Conservation (phyloP, 345 rosid species). For the Eucalyptus rudis region DNA sequence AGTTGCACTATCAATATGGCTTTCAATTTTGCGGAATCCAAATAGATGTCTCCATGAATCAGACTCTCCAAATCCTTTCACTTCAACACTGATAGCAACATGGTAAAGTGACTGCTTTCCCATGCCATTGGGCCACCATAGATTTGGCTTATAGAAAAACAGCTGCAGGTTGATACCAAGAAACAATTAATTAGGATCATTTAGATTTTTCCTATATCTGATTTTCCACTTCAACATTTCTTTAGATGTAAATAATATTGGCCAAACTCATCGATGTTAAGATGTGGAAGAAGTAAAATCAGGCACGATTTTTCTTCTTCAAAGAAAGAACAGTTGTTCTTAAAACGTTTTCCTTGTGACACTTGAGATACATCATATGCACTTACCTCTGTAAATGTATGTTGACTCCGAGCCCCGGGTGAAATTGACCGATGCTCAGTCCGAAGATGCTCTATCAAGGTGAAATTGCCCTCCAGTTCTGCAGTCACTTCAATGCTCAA, state of each 20-base stretch:
- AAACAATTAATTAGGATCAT: background rate
- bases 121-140: conserved; percentile 99
- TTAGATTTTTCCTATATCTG: background rate
- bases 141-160: conserved; percentile 83
- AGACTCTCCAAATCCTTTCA: conserved; percentile 71
- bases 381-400: conserved; percentile 74
- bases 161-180: conserved; percentile 21
- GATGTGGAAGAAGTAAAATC: background rate
- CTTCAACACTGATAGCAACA: conserved; percentile 52
- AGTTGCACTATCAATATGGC: conserved; percentile 54
- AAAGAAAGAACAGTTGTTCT: background rate
- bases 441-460: conserved; percentile 67
- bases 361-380: background rate
- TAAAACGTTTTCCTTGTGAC: background rate
- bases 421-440: conserved; percentile 52
- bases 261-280: background rate
- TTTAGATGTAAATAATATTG: background rate
- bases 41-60: conserved; percentile 73
- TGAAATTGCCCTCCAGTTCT: conserved; percentile 54
- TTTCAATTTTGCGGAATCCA: conserved; percentile 93
- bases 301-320: background rate
- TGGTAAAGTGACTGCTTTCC: conserved; percentile 83
- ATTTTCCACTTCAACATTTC: background rate
- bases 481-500: conserved; percentile 60
- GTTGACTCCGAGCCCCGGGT: conserved; percentile 35